Percentiles rank a stretch among this genome's conserved stretches.
phyloP scores from a whole-genome alignment of 345 rosid species.

The Anastatica hierochuntica region DNA sequence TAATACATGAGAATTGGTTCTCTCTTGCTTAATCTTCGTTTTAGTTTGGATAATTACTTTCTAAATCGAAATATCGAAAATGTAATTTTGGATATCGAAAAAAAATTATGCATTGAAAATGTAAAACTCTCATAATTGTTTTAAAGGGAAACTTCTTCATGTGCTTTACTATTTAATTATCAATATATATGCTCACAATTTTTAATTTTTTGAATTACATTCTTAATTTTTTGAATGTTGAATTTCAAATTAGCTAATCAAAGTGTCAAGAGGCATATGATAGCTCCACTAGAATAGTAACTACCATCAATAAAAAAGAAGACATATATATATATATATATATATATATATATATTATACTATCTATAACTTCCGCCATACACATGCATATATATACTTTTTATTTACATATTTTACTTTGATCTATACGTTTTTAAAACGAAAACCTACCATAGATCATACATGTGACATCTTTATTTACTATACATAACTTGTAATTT shows the following conservation, averaged over 20 bases:
- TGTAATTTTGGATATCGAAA: too few relatives aligned
- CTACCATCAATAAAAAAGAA: not conserved
- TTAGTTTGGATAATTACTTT: too few relatives aligned
- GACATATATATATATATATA: not conserved
- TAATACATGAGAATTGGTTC: not conserved
- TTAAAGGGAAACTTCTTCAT: too few relatives aligned
- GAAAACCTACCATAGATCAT: not conserved
- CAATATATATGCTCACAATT: not conserved
- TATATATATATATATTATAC: too few relatives aligned
- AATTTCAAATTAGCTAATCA: not conserved
- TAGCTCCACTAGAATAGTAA: not conserved
- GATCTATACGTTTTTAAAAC: not conserved
- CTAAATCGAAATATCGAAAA: too few relatives aligned
- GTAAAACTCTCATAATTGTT: too few relatives aligned
- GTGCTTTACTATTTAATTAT: too few relatives aligned
- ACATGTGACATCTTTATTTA: not conserved
- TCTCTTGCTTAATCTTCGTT: too few relatives aligned
- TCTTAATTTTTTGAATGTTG: not conserved
- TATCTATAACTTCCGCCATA: not conserved
- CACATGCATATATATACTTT: not conserved
- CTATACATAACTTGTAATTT: not conserved
- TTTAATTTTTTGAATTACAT: too few relatives aligned
- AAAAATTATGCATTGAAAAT: too few relatives aligned
- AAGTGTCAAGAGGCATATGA: not conserved
- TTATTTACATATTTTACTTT: not conserved